A percentile compares a stretch with the other conserved stretches of the same genome.
Evolutionary conservation across 495 filamentous ascomycete genomes (phyloP).

Genomic region (Trichoderma parareesei): DNA sequence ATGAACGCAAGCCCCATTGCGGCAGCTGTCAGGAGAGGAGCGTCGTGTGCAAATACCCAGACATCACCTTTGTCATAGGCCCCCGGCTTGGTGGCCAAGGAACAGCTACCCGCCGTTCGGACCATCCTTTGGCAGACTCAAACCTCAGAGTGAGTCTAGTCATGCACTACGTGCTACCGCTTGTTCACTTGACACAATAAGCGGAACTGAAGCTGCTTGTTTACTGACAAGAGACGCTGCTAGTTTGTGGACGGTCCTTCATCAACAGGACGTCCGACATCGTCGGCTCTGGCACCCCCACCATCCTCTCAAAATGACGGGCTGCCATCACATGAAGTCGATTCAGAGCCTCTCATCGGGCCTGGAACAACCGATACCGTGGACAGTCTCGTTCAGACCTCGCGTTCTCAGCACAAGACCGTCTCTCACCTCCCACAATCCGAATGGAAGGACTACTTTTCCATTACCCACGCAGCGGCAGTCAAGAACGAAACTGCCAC

Average conservation of each 20-base stretch:
- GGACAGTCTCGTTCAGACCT: background rate
- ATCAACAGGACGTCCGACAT: background rate
- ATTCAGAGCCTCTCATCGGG: background rate
- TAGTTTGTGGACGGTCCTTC: background rate
- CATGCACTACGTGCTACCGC: background rate
- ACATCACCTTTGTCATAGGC: background rate
- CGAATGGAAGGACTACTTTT: slow-evolving; percentile 1
- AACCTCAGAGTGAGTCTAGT: background rate
- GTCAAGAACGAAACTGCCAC: background rate
- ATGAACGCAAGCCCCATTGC: slow-evolving; percentile 4
- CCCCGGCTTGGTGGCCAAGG: background rate
- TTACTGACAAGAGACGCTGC: background rate
- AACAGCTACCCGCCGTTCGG: background rate
- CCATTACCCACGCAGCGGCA: background rate
- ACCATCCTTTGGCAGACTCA: background rate
- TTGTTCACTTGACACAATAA: background rate
- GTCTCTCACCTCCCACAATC: background rate
- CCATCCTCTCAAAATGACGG: background rate
- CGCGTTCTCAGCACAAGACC: background rate
- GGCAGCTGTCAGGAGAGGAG: background rate
- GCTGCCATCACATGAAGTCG: background rate
- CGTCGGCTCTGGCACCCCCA: background rate
- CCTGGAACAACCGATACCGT: too few relatives aligned
- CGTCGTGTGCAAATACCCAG: background rate
- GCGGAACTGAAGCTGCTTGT: background rate